These are phyloP conservation scores for Kluyveromyces siamensis DNA, from an alignment of 805 yeast genomes.

Conservation along the genomic window DNA sequence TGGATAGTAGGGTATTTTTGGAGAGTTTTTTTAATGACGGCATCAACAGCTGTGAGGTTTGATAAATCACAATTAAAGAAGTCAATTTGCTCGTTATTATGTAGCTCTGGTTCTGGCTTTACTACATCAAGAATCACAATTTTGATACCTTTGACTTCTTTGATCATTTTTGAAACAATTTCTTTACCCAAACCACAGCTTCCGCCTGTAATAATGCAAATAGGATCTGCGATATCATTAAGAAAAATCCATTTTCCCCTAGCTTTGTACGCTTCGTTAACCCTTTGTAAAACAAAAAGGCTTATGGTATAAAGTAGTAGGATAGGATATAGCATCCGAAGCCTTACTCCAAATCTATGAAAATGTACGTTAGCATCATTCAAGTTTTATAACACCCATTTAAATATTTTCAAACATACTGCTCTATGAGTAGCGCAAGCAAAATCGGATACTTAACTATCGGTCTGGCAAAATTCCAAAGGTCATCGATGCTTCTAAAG, in stretches of 20 bases:
- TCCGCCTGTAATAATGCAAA: conserved; percentile 31
- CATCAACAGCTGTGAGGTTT: conserved; percentile 33
- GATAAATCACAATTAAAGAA: conserved; percentile 65
- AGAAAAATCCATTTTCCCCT: conserved; percentile 4
- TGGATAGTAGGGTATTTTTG: conserved; percentile 38
- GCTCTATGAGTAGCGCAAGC: conserved; percentile 4
- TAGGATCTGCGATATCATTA: not conserved
- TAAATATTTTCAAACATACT: conserved; percentile 3
- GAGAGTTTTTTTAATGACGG: conserved; percentile 33
- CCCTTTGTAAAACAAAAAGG: not conserved
- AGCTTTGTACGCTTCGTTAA: not conserved
- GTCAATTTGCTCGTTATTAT: conserved; percentile 24
- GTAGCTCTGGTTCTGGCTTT: conserved; percentile 1
- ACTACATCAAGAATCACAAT: conserved; percentile 22
- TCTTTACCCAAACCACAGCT: conserved; percentile 31
- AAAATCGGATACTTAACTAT: conserved; percentile 14
- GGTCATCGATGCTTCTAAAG: conserved; percentile 11
- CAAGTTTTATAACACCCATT: not conserved
- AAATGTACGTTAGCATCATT: not conserved
- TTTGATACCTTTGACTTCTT: conserved; percentile 13
- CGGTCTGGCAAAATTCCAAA: conserved; percentile 13
- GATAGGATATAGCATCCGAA: not conserved
- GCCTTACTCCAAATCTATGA: conserved; percentile 2
- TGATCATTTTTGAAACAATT: conserved; percentile 14
- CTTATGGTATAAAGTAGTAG: not conserved